Conservation (phyloP, 768 basidiomycete species). For the Mycena vulgaris region DNA sequence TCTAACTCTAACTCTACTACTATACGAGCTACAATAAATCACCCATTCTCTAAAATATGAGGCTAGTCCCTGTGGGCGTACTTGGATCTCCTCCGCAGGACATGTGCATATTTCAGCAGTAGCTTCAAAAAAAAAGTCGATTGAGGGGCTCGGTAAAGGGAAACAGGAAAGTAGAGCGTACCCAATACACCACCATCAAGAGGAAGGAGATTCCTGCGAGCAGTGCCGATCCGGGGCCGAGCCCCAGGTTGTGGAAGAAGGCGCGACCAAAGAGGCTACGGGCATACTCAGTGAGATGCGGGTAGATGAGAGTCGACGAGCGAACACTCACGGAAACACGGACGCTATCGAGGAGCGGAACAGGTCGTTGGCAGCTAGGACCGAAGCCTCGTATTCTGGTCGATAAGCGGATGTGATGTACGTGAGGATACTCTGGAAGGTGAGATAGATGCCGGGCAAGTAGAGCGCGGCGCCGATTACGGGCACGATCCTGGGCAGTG, state of each 20-base stretch:
- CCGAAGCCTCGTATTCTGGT: slow-evolving; percentile 47
- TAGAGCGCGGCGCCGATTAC: slow-evolving; percentile 51
- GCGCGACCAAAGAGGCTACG: slow-evolving; percentile 42
- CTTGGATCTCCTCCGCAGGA: slow-evolving; percentile 32
- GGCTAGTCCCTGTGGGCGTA: slow-evolving; percentile 15
- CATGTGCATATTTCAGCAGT: slow-evolving; percentile 31
- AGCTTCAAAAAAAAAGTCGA: not conserved
- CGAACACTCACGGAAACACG: slow-evolving; percentile 37
- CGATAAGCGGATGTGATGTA: slow-evolving; percentile 50
- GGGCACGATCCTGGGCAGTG: slow-evolving; percentile 45
- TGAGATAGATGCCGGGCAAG: slow-evolving; percentile 47
- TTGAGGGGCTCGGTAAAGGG: not conserved
- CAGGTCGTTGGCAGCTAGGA: slow-evolving; percentile 51
- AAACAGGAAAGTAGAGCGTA: not conserved
- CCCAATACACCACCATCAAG: slow-evolving; percentile 42
- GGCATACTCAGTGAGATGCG: not conserved
- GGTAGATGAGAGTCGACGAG: not conserved
- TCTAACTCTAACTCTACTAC: too few relatives aligned
- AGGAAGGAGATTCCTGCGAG: slow-evolving; percentile 44
- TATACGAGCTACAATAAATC: too few relatives aligned
- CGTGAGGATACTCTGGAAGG: slow-evolving; percentile 46
- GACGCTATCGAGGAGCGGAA: slow-evolving; percentile 47
- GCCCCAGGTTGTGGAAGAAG: slow-evolving; percentile 42
- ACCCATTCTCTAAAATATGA: too few relatives aligned
- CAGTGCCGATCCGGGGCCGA: slow-evolving; percentile 44